phyloP scores from a whole-genome alignment of 495 filamentous ascomycete genomes.

The Aspergillus saccharolyticus region DNA sequence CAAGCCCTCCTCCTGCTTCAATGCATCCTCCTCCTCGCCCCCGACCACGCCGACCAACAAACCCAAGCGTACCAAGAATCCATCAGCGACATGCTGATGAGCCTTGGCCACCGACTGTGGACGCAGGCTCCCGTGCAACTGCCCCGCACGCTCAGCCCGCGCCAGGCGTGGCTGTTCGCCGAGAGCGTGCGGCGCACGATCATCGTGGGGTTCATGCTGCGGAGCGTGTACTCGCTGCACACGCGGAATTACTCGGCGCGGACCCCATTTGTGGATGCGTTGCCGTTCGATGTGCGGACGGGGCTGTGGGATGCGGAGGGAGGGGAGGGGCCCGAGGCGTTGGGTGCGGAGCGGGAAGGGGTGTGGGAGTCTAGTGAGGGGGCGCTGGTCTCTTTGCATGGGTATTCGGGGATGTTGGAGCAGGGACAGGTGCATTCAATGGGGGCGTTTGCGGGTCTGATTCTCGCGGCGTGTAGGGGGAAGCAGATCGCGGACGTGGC shows the following conservation, averaged over 20 bases:
- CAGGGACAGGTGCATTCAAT: conserved; percentile 19
- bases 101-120: conserved; percentile 21
- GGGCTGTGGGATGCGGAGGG: conserved; percentile 32
- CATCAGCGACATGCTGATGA: conserved; percentile 19
- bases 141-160: conserved; percentile 22
- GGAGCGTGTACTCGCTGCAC: conserved; percentile 34
- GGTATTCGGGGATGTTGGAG: conserved; percentile 25
- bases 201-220: conserved; percentile 32
- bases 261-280: conserved; percentile 30
- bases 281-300: conserved; percentile 35
- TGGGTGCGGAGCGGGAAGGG: conserved; percentile 5
- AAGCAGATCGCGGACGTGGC: conserved; percentile 17
- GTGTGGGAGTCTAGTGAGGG: background rate
- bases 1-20: conserved; percentile 34
- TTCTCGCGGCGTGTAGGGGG: conserved; percentile 22
- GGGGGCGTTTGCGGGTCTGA: conserved; percentile 20
- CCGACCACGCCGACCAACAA: conserved; percentile 15
- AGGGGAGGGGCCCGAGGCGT: conserved; percentile 13
- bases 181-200: conserved; percentile 43
- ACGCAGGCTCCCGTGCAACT: conserved; percentile 24
- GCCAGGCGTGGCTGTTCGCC: conserved; percentile 41
- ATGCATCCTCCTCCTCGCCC: conserved; percentile 29
- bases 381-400: conserved; percentile 26
- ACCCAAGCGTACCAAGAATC: conserved; percentile 18
- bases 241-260: conserved; percentile 37